A percentile compares a stretch with the other conserved stretches of the same genome.
Conservation (phyloP, 192 early-diverging fungal species). For the Gaertneriomyces sp. region DNA sequence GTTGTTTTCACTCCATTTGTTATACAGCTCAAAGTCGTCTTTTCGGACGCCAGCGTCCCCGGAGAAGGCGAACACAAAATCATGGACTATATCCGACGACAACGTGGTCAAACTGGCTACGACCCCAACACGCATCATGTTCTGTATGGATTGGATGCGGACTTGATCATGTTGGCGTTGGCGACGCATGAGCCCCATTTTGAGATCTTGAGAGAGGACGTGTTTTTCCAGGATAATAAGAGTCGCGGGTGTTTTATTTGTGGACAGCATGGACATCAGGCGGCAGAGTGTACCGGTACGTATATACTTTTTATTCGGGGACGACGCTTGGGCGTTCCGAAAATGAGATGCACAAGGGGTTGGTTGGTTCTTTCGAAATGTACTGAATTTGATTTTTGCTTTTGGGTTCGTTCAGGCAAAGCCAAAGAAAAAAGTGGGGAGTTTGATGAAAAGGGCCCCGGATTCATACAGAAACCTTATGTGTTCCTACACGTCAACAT, state of each 20-base stretch:
- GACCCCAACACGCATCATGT: constrained; percentile 88
- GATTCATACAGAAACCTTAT: constrained; percentile 43
- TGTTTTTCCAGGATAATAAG: constrained; percentile 63
- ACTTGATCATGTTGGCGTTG: constrained; percentile 95
- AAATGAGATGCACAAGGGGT: background rate
- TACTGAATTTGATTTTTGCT: background rate
- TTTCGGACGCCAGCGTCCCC: constrained; percentile 91
- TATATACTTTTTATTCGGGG: background rate
- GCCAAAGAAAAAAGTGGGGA: constrained; percentile 52
- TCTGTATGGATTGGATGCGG: constrained; percentile 96
- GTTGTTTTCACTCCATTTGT: background rate
- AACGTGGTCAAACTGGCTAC: constrained; percentile 76
- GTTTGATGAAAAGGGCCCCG: constrained; percentile 39
- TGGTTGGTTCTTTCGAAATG: background rate
- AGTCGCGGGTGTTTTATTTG: constrained; percentile 48
- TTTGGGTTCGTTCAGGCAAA: constrained; percentile 50
- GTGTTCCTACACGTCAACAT: constrained; percentile 76
- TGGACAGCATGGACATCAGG: constrained; percentile 48
- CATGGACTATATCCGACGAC: constrained; percentile 95
- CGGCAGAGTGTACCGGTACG: constrained; percentile 41
- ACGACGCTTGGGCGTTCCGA: background rate
- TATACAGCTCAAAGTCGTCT: constrained; percentile 72
- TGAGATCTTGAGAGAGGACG: constrained; percentile 92
- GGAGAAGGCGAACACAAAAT: constrained; percentile 99
- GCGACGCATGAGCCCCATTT: constrained; percentile 97